Percentiles rank a stretch among this genome's conserved stretches.
Evolutionary conservation across 73 alveolate species (phyloP).

Genomic region (Paramecium primaurelia): DNA sequence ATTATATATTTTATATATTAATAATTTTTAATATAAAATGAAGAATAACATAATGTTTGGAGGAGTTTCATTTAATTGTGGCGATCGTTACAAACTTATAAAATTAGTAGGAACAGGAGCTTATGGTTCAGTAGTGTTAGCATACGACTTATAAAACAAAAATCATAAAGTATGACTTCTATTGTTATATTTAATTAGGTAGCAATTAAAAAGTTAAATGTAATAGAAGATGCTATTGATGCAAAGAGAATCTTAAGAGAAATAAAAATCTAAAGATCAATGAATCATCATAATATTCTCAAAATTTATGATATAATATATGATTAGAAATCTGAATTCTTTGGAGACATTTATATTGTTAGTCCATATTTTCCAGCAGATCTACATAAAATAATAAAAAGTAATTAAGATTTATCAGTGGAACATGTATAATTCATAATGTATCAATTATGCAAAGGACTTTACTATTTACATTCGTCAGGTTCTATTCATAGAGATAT

Average conservation of each 20-base stretch:
- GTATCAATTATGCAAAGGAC: slow-evolving; percentile 42
- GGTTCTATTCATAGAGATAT: slow-evolving; percentile 86
- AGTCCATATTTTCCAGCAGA: slow-evolving; percentile 86
- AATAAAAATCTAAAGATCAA: slow-evolving; percentile 72
- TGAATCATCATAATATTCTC: slow-evolving; percentile 80
- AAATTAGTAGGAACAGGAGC: slow-evolving; percentile 77
- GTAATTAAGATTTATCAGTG: slow-evolving; percentile 39
- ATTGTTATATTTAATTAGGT: slow-evolving; percentile 61
- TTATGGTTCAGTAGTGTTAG: slow-evolving; percentile 89
- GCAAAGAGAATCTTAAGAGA: slow-evolving; percentile 91
- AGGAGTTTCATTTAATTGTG: slow-evolving; percentile 46
- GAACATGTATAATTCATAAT: slow-evolving; percentile 52
- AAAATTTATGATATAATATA: slow-evolving; percentile 67
- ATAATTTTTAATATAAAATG: background rate
- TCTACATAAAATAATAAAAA: slow-evolving; percentile 73
- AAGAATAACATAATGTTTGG: background rate
- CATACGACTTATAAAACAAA: slow-evolving; percentile 69
- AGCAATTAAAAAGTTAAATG: slow-evolving; percentile 88
- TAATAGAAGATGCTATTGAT: slow-evolving; percentile 82
- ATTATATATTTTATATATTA: background rate
- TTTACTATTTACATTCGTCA: slow-evolving; percentile 72
- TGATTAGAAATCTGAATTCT: slow-evolving; percentile 53
- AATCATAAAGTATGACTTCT: background rate
- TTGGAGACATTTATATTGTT: slow-evolving; percentile 77
- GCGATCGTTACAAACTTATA: slow-evolving; percentile 30